Evolutionary conservation across 768 basidiomycete species (phyloP).

Genomic region (Tylopilus subfusipes): DNA sequence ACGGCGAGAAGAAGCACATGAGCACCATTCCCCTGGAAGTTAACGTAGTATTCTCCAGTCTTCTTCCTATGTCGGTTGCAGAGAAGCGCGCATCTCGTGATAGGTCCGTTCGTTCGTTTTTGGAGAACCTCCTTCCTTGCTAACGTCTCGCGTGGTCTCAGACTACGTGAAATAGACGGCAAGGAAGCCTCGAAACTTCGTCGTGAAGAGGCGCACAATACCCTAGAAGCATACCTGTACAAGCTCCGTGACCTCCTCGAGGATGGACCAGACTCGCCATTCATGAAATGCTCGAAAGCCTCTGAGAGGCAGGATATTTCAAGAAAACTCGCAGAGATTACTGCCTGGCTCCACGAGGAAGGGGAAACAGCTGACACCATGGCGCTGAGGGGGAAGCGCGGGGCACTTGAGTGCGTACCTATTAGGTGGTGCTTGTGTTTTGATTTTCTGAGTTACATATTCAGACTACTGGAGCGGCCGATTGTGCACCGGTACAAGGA

Average conservation of each 20-base stretch:
- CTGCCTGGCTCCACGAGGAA: constrained; percentile 79
- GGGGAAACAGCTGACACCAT: constrained; percentile 80
- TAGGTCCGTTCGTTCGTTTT: constrained; percentile 47
- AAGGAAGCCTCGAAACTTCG: constrained; percentile 74
- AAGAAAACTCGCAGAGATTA: constrained; percentile 67
- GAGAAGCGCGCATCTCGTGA: constrained; percentile 72
- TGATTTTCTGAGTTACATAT: constrained; percentile 6
- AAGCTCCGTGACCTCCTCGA: constrained; percentile 78
- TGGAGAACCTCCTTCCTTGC: background rate
- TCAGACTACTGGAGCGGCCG: constrained; percentile 72
- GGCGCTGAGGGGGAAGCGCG: constrained; percentile 71
- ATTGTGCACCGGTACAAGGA: constrained; percentile 88
- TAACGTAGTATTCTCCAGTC: constrained; percentile 53
- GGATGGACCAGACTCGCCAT: constrained; percentile 63
- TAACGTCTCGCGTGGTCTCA: constrained; percentile 29
- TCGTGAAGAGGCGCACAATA: constrained; percentile 87
- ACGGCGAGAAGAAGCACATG: constrained; percentile 36
- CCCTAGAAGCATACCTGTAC: constrained; percentile 92
- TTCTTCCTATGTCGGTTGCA: constrained; percentile 71
- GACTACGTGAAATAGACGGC: constrained; percentile 73
- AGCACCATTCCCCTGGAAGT: constrained; percentile 69
- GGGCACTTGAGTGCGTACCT: constrained; percentile 71
- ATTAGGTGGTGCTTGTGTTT: background rate
- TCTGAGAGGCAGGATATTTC: constrained; percentile 66
- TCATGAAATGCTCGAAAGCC: constrained; percentile 79